Percentiles rank a stretch among this genome's conserved stretches.
phyloP scores from a whole-genome alignment of 2,329 filamentous ascomycete genomes.

The Exophiala sp. region DNA sequence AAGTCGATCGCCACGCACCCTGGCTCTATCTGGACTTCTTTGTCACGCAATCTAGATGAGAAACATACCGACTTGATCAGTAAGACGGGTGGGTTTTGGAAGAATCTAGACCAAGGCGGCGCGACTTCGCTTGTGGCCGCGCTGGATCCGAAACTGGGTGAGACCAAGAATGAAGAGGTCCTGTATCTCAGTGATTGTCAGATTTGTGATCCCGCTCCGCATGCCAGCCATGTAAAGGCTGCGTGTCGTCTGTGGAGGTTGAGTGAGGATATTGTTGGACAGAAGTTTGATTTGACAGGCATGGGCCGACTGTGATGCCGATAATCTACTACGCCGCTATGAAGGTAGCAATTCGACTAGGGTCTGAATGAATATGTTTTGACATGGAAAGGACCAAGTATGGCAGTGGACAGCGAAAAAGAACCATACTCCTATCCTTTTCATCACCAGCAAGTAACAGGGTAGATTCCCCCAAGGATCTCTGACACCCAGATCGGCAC shows the following conservation, averaged over 20 bases:
- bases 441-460: too few species aligned
- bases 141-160: conserved; percentile 38
- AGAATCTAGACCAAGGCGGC: conserved; percentile 23
- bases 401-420: too few species aligned
- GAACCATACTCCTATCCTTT: too few species aligned
- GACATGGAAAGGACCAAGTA: too few species aligned
- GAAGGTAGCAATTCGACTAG: too few species aligned
- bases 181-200: conserved; percentile 38
- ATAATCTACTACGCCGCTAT: too few species aligned
- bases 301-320: not conserved
- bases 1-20: conserved; percentile 40
- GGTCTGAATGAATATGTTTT: too few species aligned
- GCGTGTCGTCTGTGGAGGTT: conserved; percentile 20
- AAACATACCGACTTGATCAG: conserved; percentile 25
- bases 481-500: too few species aligned
- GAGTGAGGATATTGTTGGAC: conserved; percentile 31
- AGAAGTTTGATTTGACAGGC: conserved; percentile 31
- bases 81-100: conserved; percentile 30
- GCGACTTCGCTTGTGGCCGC: conserved; percentile 42
- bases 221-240: conserved; percentile 28
- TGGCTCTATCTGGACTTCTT: conserved; percentile 30
- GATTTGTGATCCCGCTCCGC: conserved; percentile 29
- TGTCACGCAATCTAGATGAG: conserved; percentile 29
- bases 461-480: too few species aligned
- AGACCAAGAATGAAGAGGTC: conserved; percentile 5